A percentile compares a stretch with the other conserved stretches of the same genome.
Conservation (phyloP, 345 rosid species). For the Eucalyptus marginata region DNA sequence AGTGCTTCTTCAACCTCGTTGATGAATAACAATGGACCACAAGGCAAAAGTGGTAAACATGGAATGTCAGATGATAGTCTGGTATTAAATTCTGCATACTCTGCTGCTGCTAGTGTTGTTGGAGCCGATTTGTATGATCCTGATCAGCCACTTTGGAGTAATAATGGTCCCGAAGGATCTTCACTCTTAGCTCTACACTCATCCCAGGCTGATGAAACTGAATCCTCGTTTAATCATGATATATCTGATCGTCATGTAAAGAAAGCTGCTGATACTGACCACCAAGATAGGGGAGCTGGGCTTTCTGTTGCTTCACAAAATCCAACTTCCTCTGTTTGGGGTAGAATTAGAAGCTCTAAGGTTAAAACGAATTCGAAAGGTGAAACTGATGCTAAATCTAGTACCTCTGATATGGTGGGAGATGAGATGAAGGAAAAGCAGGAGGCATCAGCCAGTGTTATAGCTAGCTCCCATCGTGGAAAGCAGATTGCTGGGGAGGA, state of each 20-base stretch:
- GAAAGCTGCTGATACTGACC: constrained; percentile 26
- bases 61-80: constrained; percentile 46
- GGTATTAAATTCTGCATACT: constrained; percentile 43
- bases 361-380: constrained; percentile 40
- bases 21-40: constrained; percentile 31
- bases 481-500: constrained; percentile 29
- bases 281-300: constrained; percentile 16
- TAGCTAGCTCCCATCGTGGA: constrained; percentile 28
- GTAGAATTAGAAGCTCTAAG: constrained; percentile 35
- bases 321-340: constrained; percentile 57
- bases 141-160: constrained; percentile 96
- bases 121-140: constrained; percentile 94
- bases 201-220: constrained; percentile 41
- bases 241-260: constrained; percentile 14
- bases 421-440: constrained; percentile 40
- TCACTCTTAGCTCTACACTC: constrained; percentile 34
- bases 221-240: constrained; percentile 34
- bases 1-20: constrained; percentile 37
- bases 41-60: constrained; percentile 28
- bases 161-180: constrained; percentile 49
- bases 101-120: constrained; percentile 26
- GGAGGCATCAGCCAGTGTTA: constrained; percentile 17
- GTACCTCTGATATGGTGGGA: constrained; percentile 29
- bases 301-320: constrained; percentile 21
- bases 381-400: constrained; percentile 29